A percentile compares a stretch with the other conserved stretches of the same genome.
Evolutionary conservation across 441 rosid species (phyloP).

Genomic region (Pelargonium cotyledonis): DNA sequence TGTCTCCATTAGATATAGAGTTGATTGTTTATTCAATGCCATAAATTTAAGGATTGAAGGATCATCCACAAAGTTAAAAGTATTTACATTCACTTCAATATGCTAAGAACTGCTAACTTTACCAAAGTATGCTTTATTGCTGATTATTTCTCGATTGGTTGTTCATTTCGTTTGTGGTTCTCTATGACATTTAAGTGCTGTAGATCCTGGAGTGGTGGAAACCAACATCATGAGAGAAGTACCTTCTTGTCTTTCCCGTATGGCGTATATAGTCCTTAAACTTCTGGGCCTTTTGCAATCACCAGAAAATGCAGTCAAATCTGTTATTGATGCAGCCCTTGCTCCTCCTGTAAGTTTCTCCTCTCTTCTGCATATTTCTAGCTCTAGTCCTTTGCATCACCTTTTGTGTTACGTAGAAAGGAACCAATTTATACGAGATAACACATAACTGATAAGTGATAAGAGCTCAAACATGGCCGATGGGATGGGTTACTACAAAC

Average conservation of each 20-base stretch:
- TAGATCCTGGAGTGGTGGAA: constrained; percentile 79
- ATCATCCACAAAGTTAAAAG: neutral
- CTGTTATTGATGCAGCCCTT: constrained; percentile 78
- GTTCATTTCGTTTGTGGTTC: constrained; percentile 5
- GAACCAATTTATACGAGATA: too few relatives aligned
- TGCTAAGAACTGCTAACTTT: too few relatives aligned
- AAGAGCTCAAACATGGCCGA: too few relatives aligned
- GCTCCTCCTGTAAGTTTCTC: constrained; percentile 65
- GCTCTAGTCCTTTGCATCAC: neutral
- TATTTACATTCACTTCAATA: neutral
- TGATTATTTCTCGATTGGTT: neutral
- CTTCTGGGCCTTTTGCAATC: constrained; percentile 54
- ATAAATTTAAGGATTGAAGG: neutral
- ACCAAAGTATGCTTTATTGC: too few relatives aligned
- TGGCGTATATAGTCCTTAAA: constrained; percentile 40
- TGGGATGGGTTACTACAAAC: too few relatives aligned
- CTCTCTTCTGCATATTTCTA: neutral
- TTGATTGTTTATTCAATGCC: neutral
- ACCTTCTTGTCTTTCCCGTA: constrained; percentile 45
- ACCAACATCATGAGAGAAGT: constrained; percentile 90
- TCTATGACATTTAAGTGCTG: constrained; percentile 45
- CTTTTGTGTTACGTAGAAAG: too few relatives aligned
- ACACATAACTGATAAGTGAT: too few relatives aligned
- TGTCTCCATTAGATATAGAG: neutral
- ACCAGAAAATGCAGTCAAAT: constrained; percentile 51